Percentiles rank a stretch among this genome's conserved stretches.
phyloP scores from a whole-genome alignment of 345 rosid genomes.

The Salix viminalis region DNA sequence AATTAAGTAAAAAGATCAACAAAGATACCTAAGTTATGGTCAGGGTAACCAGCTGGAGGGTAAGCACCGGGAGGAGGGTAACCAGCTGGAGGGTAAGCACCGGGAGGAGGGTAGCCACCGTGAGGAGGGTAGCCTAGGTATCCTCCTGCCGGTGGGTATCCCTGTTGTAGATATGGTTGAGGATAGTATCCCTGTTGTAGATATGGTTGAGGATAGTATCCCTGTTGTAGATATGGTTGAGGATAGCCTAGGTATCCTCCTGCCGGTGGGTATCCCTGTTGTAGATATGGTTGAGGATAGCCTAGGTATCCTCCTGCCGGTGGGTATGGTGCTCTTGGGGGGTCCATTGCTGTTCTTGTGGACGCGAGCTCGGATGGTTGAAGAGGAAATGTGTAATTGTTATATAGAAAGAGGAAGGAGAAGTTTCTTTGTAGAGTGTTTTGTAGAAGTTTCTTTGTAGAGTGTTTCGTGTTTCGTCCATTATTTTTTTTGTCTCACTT shows the following conservation, averaged over 20 bases:
- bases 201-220: too few species aligned
- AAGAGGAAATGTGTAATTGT: background rate
- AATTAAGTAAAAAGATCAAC: background rate
- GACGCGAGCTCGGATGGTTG: background rate
- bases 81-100: slow-evolving; percentile 51
- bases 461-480: too few species aligned
- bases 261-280: too few species aligned
- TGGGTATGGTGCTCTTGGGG: too few species aligned
- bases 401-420: background rate
- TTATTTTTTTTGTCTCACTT: too few species aligned
- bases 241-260: too few species aligned
- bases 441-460: background rate
- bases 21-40: slow-evolving; percentile 29
- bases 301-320: too few species aligned
- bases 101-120: slow-evolving; percentile 34
- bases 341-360: slow-evolving; percentile 5
- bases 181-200: slow-evolving; percentile 14
- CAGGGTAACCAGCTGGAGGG: slow-evolving; percentile 48
- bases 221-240: too few species aligned
- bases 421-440: background rate
- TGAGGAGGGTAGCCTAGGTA: slow-evolving; percentile 33
- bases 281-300: too few species aligned
- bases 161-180: slow-evolving; percentile 35
- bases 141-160: slow-evolving; percentile 34
- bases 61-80: slow-evolving; percentile 17